phyloP scores from a whole-genome alignment of 2,329 filamentous ascomycete genomes.

The Cladosporium phlei region DNA sequence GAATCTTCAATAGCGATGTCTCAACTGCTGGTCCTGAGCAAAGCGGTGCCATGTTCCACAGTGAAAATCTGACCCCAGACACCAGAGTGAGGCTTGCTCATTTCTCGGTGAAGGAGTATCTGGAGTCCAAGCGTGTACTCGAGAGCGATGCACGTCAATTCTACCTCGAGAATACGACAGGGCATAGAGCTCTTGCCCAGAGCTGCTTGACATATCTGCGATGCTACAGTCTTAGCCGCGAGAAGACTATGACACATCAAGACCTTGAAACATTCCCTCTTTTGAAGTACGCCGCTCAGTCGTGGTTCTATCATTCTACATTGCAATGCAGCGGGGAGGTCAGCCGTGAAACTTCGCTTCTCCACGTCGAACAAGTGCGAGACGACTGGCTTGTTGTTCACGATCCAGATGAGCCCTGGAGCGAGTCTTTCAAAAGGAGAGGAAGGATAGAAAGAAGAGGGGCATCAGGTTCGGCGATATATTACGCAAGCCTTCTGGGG shows the following conservation, averaged over 20 bases:
- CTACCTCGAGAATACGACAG: slow-evolving; percentile 11
- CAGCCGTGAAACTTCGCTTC: slow-evolving; percentile 11
- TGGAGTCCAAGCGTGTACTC: slow-evolving; percentile 18
- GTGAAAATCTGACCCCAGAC: too few relatives aligned
- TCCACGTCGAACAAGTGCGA: slow-evolving; percentile 1
- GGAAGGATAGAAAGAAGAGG: not conserved
- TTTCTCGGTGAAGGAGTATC: slow-evolving; percentile 25
- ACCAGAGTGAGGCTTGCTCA: slow-evolving; percentile 24
- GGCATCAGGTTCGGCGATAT: not conserved
- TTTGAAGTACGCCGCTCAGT: slow-evolving; percentile 15
- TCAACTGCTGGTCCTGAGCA: too few relatives aligned
- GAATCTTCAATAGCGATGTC: too few relatives aligned
- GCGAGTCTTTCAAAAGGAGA: not conserved
- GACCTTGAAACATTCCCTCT: slow-evolving; percentile 17
- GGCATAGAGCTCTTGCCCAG: slow-evolving; percentile 16
- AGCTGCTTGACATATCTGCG: slow-evolving; percentile 17
- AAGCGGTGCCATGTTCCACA: too few relatives aligned
- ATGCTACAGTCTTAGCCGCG: slow-evolving; percentile 13
- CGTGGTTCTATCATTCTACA: slow-evolving; percentile 15
- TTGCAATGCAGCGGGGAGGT: slow-evolving; percentile 9
- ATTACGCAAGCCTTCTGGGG: slow-evolving; percentile 11
- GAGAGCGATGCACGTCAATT: slow-evolving; percentile 14
- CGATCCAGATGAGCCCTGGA: slow-evolving; percentile 4
- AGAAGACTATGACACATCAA: slow-evolving; percentile 12
- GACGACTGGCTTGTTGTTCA: slow-evolving; percentile 14